Evolutionary conservation across 176 grass and related monocot species (phyloP).

Genomic region (Guadua angustifolia): DNA sequence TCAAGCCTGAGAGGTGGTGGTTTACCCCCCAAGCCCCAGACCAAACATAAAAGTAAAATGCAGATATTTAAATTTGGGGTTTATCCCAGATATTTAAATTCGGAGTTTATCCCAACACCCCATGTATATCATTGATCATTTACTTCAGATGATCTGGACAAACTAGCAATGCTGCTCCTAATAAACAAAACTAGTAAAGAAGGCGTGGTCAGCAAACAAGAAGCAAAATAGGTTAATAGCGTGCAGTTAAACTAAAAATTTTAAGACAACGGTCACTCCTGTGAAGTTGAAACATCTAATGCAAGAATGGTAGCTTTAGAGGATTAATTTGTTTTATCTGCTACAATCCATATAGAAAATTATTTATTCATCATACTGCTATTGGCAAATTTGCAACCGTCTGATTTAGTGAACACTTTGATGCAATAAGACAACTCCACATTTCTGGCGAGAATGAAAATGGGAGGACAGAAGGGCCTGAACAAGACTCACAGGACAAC

Average conservation of each 20-base stretch:
- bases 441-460: background rate
- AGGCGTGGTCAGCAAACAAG: background rate
- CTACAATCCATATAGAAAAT: background rate
- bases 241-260: background rate
- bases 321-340: constrained; percentile 17
- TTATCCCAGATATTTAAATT: background rate
- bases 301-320: background rate
- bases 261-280: background rate
- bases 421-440: background rate
- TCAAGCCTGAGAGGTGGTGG: background rate
- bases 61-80: background rate
- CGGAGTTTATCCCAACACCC: background rate
- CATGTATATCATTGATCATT: background rate
- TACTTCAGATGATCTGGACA: constrained; percentile 12
- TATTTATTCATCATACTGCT: background rate
- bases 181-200: background rate
- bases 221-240: background rate
- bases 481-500: background rate
- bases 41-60: background rate
- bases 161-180: constrained; percentile 20
- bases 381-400: background rate
- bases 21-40: background rate
- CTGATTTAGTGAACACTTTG: background rate
- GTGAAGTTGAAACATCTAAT: constrained; percentile 15
- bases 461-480: background rate